Percentiles rank a stretch among this genome's conserved stretches.
These are phyloP conservation scores for Grosmannia clavigera DNA, from an alignment of 2,329 filamentous ascomycete genomes.

Conservation along the genomic window DNA sequence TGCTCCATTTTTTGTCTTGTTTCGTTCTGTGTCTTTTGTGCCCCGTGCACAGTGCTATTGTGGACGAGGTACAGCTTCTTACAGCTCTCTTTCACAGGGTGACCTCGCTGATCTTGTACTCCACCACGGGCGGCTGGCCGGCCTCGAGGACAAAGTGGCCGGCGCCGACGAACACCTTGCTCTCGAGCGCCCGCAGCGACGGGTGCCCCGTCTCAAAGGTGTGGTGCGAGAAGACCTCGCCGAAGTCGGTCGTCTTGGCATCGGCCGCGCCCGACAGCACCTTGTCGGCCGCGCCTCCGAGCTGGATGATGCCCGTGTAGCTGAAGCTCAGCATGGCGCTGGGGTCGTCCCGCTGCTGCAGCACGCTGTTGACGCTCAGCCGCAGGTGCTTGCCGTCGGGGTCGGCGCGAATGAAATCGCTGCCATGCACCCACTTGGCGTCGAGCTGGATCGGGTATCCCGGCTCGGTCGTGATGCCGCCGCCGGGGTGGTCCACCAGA, in stretches of 20 bases:
- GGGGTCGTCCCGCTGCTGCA: conserved; percentile 20
- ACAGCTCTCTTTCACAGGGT: background rate
- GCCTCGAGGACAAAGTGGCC: conserved; percentile 28
- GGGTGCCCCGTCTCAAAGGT: conserved; percentile 24
- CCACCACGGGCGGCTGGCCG: conserved; percentile 25
- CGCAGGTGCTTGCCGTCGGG: conserved; percentile 22
- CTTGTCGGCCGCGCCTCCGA: conserved; percentile 18
- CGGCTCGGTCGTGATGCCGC: conserved; percentile 23
- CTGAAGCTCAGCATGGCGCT: conserved; percentile 21
- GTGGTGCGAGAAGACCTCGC: conserved; percentile 24
- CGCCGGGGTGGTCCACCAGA: conserved; percentile 14
- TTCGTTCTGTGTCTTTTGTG: no score
- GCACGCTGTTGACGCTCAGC: conserved; percentile 26
- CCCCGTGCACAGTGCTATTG: no score
- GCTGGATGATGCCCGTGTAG: conserved; percentile 25
- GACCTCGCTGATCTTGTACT: conserved; percentile 33
- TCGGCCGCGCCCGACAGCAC: conserved; percentile 22
- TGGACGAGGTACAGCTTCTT: background rate
- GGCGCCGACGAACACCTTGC: conserved; percentile 27
- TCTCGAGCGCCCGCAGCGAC: conserved; percentile 22
- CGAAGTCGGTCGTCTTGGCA: conserved; percentile 26
- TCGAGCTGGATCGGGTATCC: conserved; percentile 25
- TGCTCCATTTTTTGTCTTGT: no score
- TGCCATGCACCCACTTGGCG: conserved; percentile 25
- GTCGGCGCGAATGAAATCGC: conserved; percentile 28